Evolutionary conservation across 2,329 filamentous ascomycete genomes (phyloP).

Genomic region (Neofusicoccum kwambonambiense): DNA sequence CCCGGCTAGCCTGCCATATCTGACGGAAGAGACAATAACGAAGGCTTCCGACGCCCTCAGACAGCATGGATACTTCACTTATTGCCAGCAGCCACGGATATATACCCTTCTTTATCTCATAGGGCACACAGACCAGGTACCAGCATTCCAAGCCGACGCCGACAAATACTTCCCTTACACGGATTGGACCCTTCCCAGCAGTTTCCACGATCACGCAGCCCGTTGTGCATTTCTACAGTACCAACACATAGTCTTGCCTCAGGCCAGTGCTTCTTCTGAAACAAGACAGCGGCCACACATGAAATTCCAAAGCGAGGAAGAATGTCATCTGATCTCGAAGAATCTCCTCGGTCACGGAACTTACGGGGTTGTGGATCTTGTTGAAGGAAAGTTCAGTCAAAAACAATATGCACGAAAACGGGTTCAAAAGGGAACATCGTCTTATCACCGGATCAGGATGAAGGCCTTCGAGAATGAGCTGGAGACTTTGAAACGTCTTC

Average conservation of each 20-base stretch:
- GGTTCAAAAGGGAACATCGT: not conserved
- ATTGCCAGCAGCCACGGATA: not conserved
- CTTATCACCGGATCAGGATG: not conserved
- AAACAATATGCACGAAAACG: not conserved
- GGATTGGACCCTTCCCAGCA: not conserved
- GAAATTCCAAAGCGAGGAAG: not conserved
- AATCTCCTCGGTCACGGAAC: not conserved
- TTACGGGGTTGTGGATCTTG: not conserved
- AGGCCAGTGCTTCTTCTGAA: not conserved
- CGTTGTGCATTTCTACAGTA: not conserved
- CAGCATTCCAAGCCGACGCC: not conserved
- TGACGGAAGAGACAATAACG: no score
- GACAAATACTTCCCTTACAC: not conserved
- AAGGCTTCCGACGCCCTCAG: no score
- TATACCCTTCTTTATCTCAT: not conserved
- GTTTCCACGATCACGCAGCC: not conserved
- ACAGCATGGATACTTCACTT: no score
- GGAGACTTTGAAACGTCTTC: constrained; percentile 19
- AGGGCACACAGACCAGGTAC: not conserved
- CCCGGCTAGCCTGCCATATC: no score
- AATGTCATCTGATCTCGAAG: not conserved
- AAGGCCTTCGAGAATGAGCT: constrained; percentile 19
- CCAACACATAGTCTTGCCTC: not conserved
- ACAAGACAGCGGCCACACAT: not conserved
- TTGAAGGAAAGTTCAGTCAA: not conserved